A percentile compares a stretch with the other conserved stretches of the same genome.
These are phyloP conservation scores for Pseudogymnoascus sp. DNA, from an alignment of 2,329 filamentous ascomycete species.

Conservation along the genomic window DNA sequence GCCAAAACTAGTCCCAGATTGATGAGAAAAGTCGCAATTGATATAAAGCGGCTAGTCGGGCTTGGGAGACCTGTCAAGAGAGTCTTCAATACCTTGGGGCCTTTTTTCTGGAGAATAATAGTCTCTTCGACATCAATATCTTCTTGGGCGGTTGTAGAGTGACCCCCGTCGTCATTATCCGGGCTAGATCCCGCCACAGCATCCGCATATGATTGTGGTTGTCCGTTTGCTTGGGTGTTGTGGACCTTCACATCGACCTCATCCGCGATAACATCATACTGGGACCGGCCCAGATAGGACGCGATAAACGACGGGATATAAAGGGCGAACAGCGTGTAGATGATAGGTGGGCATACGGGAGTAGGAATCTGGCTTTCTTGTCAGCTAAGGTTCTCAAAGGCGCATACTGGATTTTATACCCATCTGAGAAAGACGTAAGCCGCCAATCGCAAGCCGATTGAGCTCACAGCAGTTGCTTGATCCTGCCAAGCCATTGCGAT, in stretches of 20 bases:
- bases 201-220: slow-evolving; percentile 26
- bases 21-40: slow-evolving; percentile 61
- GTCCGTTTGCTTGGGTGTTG: slow-evolving; percentile 38
- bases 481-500: slow-evolving; percentile 23
- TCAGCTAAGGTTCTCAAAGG: slow-evolving; percentile 6
- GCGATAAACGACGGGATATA: slow-evolving; percentile 60
- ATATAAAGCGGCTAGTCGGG: slow-evolving; percentile 59
- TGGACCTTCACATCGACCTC: slow-evolving; percentile 51
- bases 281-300: slow-evolving; percentile 50
- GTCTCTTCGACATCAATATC: slow-evolving; percentile 60
- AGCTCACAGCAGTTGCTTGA: slow-evolving; percentile 33
- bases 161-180: slow-evolving; percentile 23
- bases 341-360: slow-evolving; percentile 37
- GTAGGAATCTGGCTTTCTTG: slow-evolving; percentile 25
- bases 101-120: slow-evolving; percentile 51
- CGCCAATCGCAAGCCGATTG: slow-evolving; percentile 44
- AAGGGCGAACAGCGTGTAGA: slow-evolving; percentile 58
- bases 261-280: slow-evolving; percentile 52
- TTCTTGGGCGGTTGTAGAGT: slow-evolving; percentile 37
- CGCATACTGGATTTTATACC: slow-evolving; percentile 37
- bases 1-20: slow-evolving; percentile 66
- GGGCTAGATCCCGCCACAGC: slow-evolving; percentile 25
- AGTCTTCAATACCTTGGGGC: slow-evolving; percentile 53
- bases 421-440: slow-evolving; percentile 57
- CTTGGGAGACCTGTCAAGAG: slow-evolving; percentile 73